Evolutionary conservation across 805 yeast species (phyloP).

Genomic region (Kluyveromyces starmeri): DNA sequence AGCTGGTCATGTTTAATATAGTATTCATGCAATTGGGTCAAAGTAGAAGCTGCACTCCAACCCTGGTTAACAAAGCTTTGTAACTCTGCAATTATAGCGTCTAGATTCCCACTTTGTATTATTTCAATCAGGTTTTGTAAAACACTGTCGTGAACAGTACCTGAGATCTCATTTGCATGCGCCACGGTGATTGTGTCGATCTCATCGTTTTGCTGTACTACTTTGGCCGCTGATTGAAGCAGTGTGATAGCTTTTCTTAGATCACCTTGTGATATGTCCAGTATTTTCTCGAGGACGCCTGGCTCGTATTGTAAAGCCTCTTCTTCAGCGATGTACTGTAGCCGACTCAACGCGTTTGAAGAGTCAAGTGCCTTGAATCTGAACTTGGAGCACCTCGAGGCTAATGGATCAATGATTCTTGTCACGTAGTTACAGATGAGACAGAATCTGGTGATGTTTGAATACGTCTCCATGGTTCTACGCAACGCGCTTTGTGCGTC

Average conservation of each 20-base stretch:
- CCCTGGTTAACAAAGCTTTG: conserved; percentile 53
- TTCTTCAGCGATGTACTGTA: conserved; percentile 50
- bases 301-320: conserved; percentile 35
- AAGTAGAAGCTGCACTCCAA: conserved; percentile 68
- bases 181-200: conserved; percentile 32
- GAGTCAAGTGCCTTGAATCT: conserved; percentile 75
- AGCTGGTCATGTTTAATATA: conserved; percentile 48
- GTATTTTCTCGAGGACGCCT: conserved; percentile 51
- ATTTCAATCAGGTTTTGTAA: conserved; percentile 36
- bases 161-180: conserved; percentile 64
- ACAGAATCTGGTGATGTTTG: conserved; percentile 87
- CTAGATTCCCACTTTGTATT: conserved; percentile 28
- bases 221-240: conserved; percentile 72
- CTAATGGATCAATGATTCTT: conserved; percentile 90
- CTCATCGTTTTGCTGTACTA: conserved; percentile 28
- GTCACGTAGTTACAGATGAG: conserved; percentile 94
- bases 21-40: conserved; percentile 62
- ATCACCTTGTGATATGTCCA: conserved; percentile 80
- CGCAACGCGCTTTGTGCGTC: conserved; percentile 95
- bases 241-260: conserved; percentile 86
- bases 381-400: conserved; percentile 93
- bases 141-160: conserved; percentile 50
- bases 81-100: conserved; percentile 35
- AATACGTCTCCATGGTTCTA: conserved; percentile 87
- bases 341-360: conserved; percentile 58